These are phyloP conservation scores for Atkinsonella hypoxylon DNA, from an alignment of 2,329 filamentous ascomycete species.

Conservation along the genomic window DNA sequence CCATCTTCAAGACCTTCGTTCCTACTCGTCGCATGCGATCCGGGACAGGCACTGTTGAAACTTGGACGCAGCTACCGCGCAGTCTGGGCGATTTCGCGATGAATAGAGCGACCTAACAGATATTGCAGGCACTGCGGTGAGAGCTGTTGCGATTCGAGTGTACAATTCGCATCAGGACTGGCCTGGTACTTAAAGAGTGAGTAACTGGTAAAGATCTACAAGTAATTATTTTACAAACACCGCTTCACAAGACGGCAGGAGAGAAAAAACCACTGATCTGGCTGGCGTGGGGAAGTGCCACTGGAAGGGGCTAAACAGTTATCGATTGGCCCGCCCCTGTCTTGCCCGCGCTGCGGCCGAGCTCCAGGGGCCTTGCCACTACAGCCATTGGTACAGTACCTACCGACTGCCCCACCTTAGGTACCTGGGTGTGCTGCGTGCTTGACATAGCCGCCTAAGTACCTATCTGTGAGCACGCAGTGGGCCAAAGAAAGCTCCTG, in stretches of 20 bases:
- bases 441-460: no score
- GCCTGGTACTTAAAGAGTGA: background rate
- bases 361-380: no score
- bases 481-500: no score
- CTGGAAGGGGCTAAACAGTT: background rate
- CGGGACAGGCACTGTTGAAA: background rate
- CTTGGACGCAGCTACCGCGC: background rate
- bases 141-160: background rate
- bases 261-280: background rate
- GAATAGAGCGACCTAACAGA: background rate
- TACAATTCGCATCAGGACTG: background rate
- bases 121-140: background rate
- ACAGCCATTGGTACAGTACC: no score
- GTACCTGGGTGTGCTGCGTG: no score
- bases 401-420: no score
- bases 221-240: background rate
- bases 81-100: background rate
- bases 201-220: background rate
- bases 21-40: conserved; percentile 20
- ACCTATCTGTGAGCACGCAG: no score
- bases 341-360: no score
- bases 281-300: background rate
- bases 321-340: background rate
- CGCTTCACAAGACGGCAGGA: background rate
- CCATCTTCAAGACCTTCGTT: conserved; percentile 35